These are phyloP conservation scores for Ustilago bromivora DNA, from an alignment of 1,284 basidiomycete genomes.

Conservation along the genomic window DNA sequence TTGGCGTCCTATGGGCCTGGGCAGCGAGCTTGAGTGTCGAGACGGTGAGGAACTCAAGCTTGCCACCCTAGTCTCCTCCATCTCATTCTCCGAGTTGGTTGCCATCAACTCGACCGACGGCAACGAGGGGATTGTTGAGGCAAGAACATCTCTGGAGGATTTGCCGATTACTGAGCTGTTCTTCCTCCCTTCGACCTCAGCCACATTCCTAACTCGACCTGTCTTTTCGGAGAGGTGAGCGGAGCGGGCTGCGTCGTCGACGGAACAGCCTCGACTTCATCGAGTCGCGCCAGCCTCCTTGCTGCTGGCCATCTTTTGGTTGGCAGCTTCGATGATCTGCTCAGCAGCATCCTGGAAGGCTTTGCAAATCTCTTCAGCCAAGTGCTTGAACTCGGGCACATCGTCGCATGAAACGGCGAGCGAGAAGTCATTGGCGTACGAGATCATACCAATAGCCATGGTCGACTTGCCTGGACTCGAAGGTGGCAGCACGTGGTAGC, in stretches of 20 bases:
- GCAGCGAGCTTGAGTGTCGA: constrained; percentile 38
- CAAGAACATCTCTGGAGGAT: constrained; percentile 10
- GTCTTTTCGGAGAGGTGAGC: neutral
- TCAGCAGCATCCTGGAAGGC: constrained; percentile 63
- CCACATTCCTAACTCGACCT: neutral
- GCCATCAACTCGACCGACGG: constrained; percentile 9
- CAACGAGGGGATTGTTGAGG: constrained; percentile 18
- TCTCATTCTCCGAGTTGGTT: constrained; percentile 19
- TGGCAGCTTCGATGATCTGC: constrained; percentile 63
- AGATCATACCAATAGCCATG: constrained; percentile 68
- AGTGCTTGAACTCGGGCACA: constrained; percentile 60
- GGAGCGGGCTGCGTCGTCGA: constrained; percentile 25
- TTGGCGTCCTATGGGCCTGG: constrained; percentile 14
- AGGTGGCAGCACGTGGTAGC: constrained; percentile 68
- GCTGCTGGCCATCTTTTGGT: constrained; percentile 29
- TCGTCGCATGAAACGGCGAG: constrained; percentile 68
- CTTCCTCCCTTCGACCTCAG: constrained; percentile 30
- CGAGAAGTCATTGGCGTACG: constrained; percentile 65
- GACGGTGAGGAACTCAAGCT: constrained; percentile 46
- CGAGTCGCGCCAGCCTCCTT: constrained; percentile 25
- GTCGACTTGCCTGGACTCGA: constrained; percentile 66
- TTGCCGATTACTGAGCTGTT: constrained; percentile 29
- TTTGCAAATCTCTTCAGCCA: constrained; percentile 62
- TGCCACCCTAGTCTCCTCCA: constrained; percentile 24
- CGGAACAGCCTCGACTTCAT: constrained; percentile 49